phyloP scores from a whole-genome alignment of 1,284 basidiomycete species.

The Fomitopsis betulina region DNA sequence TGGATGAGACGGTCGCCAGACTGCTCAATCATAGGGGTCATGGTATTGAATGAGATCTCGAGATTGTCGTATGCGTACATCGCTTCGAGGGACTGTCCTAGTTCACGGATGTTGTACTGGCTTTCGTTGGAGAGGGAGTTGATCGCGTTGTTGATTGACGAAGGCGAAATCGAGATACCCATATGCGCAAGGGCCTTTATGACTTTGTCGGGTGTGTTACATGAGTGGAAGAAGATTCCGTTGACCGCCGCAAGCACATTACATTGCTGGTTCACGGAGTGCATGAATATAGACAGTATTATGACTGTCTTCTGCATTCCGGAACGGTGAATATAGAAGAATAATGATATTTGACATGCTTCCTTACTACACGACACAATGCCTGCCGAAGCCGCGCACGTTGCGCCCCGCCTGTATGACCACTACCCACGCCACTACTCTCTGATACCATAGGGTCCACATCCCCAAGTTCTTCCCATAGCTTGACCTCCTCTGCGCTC shows the following conservation, averaged over 20 bases:
- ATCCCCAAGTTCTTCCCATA: neutral
- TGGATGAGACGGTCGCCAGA: conserved; percentile 16
- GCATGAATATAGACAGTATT: neutral
- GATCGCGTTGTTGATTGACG: conserved; percentile 13
- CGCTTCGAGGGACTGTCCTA: conserved; percentile 19
- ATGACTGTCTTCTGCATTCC: neutral
- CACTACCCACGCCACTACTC: neutral
- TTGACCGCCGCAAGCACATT: neutral
- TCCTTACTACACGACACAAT: neutral
- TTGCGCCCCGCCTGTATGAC: too few relatives aligned
- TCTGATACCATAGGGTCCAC: neutral
- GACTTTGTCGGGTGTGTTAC: neutral
- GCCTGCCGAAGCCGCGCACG: neutral
- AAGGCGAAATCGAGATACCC: conserved; percentile 1
- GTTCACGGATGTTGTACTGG: conserved; percentile 4
- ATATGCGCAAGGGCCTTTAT: conserved; percentile 1
- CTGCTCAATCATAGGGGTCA: conserved; percentile 22
- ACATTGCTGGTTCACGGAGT: neutral
- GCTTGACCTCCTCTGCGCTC: neutral
- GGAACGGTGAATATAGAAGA: neutral
- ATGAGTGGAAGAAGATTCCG: neutral
- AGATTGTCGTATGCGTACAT: conserved; percentile 30
- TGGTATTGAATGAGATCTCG: conserved; percentile 22
- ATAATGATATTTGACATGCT: too few relatives aligned
- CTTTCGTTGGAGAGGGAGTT: conserved; percentile 18